Evolutionary conservation across 129 eudicot species (phyloP).

Genomic region (Calendula officinalis): DNA sequence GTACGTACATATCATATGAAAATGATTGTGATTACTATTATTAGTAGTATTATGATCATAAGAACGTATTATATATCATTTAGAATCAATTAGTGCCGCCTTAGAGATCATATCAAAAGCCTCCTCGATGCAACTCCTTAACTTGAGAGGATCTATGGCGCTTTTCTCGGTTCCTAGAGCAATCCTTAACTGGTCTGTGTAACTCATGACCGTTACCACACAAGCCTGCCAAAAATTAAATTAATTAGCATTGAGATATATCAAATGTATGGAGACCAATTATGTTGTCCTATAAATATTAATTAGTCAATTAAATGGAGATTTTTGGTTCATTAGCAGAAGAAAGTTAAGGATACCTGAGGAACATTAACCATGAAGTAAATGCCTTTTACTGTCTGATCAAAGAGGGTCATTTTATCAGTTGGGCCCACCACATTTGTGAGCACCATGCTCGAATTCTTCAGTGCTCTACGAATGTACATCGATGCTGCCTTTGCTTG

Average conservation of each 20-base stretch:
- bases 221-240: conserved; percentile 30
- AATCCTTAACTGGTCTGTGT: conserved; percentile 25
- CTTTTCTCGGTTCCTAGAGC: conserved; percentile 38
- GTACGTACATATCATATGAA: too few relatives aligned
- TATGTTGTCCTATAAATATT: too few relatives aligned
- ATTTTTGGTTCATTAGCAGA: neutral
- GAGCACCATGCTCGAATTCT: conserved; percentile 46
- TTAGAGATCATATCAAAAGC: conserved; percentile 36
- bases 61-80: neutral
- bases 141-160: conserved; percentile 30
- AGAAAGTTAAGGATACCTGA: conserved; percentile 24
- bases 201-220: conserved; percentile 22
- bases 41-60: too few relatives aligned
- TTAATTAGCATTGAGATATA: neutral
- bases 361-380: conserved; percentile 48
- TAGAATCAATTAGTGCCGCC: conserved; percentile 20
- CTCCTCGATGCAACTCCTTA: conserved; percentile 35
- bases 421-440: conserved; percentile 46
- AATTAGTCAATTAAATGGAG: too few relatives aligned
- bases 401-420: conserved; percentile 31
- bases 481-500: conserved; percentile 14
- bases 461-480: conserved; percentile 13
- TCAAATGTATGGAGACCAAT: neutral
- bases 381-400: conserved; percentile 45
- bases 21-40: too few relatives aligned